Conservation (phyloP, 352 stramenopile genomes). For the Saprolegnia parasitica region DNA sequence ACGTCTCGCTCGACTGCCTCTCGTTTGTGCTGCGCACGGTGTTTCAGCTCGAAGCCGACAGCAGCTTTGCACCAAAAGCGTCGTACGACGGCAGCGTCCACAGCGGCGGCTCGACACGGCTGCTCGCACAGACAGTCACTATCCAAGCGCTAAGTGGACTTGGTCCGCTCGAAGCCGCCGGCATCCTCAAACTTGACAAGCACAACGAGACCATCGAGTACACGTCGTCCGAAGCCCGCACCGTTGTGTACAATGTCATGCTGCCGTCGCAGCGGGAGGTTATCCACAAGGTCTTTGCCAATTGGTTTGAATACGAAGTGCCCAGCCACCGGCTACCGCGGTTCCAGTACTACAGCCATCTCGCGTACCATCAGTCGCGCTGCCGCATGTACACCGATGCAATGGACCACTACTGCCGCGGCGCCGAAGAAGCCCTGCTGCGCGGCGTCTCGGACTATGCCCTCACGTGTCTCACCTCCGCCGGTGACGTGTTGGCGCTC, state of each 20-base stretch:
- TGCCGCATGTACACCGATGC: conserved; percentile 48
- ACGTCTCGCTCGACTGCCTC: conserved; percentile 53
- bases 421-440: conserved; percentile 51
- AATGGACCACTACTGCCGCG: conserved; percentile 57
- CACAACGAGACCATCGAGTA: conserved; percentile 20
- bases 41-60: conserved; percentile 36
- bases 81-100: conserved; percentile 22
- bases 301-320: conserved; percentile 44
- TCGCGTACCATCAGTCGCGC: conserved; percentile 62
- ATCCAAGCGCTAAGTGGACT: conserved; percentile 45
- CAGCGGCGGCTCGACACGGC: conserved; percentile 30
- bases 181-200: conserved; percentile 15
- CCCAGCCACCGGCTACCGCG: conserved; percentile 26
- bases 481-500: conserved; percentile 47
- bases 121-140: conserved; percentile 41
- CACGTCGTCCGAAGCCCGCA: conserved; percentile 40
- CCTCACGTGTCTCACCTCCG: conserved; percentile 70
- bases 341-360: conserved; percentile 56
- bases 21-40: conserved; percentile 51
- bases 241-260: conserved; percentile 63
- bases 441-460: conserved; percentile 58
- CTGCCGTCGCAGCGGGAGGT: conserved; percentile 58
- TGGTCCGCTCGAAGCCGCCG: conserved; percentile 29
- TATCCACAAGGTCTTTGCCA: conserved; percentile 57
- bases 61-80: conserved; percentile 31